Evolutionary conservation across 2,329 filamentous ascomycete genomes (phyloP).

Genomic region (Periconia sp.): DNA sequence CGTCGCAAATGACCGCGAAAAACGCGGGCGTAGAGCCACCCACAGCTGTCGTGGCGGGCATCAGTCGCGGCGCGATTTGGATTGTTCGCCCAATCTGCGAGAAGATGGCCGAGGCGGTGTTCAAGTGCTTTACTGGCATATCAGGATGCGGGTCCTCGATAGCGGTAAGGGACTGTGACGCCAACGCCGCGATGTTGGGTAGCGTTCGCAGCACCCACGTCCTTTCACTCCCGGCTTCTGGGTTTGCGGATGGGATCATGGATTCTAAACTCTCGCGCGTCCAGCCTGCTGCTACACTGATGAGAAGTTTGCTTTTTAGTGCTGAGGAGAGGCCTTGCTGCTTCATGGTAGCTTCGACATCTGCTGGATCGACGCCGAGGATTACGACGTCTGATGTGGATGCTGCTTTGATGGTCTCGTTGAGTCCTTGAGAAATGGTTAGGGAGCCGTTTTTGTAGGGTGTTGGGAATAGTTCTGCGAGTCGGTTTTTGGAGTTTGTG

Average conservation of each 20-base stretch:
- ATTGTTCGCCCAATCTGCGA: slow-evolving; percentile 24
- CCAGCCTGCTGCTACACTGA: slow-evolving; percentile 57
- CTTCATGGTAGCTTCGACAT: slow-evolving; percentile 44
- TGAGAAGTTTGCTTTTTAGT: slow-evolving; percentile 50
- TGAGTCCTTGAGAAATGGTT: slow-evolving; percentile 39
- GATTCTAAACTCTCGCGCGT: slow-evolving; percentile 44
- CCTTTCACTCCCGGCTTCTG: slow-evolving; percentile 9
- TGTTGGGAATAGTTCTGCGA: slow-evolving; percentile 36
- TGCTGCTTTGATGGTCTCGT: slow-evolving; percentile 32
- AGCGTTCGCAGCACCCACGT: slow-evolving; percentile 46
- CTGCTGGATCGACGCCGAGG: slow-evolving; percentile 51
- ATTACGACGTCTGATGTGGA: slow-evolving; percentile 47
- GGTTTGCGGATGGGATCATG: slow-evolving; percentile 32
- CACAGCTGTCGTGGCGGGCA: slow-evolving; percentile 33
- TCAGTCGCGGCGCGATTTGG: slow-evolving; percentile 21
- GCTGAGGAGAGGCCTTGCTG: slow-evolving; percentile 44
- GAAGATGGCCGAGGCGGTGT: slow-evolving; percentile 25
- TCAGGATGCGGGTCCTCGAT: slow-evolving; percentile 25
- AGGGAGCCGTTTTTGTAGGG: slow-evolving; percentile 29
- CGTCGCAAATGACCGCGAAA: slow-evolving; percentile 35
- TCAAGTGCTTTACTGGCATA: slow-evolving; percentile 16
- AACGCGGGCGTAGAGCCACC: slow-evolving; percentile 35
- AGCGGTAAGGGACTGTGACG: slow-evolving; percentile 47
- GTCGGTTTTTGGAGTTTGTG: slow-evolving; percentile 36
- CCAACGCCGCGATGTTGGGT: slow-evolving; percentile 49